Percentiles rank a stretch among this genome's conserved stretches.
phyloP scores from a whole-genome alignment of 2,329 filamentous ascomycete species.

The Diaporthe amygdali region DNA sequence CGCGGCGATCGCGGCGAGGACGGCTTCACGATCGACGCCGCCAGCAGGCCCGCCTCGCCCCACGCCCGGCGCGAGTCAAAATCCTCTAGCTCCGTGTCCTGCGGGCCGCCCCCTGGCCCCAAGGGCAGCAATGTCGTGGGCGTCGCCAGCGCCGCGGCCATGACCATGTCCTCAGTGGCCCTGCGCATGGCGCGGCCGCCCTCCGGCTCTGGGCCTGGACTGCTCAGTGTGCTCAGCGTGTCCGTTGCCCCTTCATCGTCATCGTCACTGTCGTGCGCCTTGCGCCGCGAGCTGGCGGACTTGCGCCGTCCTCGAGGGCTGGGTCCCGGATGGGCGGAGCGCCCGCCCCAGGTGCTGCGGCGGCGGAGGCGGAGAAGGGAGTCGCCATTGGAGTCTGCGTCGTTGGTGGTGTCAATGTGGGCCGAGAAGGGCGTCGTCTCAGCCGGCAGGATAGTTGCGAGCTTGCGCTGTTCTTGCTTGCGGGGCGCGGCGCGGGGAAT shows the following conservation, averaged over 20 bases:
- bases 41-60: background rate
- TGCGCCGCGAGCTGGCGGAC: background rate
- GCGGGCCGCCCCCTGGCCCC: background rate
- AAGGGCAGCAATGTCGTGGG: background rate
- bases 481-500: constrained; percentile 25
- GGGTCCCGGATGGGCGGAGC: background rate
- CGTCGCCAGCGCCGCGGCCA: background rate
- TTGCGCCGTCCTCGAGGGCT: background rate
- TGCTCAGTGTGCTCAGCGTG: background rate
- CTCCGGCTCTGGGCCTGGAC: background rate
- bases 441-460: background rate
- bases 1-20: constrained; percentile 19
- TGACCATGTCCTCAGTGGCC: background rate
- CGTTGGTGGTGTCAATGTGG: background rate
- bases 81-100: background rate
- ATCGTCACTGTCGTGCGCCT: background rate
- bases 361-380: background rate
- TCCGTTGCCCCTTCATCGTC: background rate
- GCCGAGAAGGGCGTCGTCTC: background rate
- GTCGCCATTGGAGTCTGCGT: background rate
- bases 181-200: background rate
- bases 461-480: background rate
- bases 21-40: constrained; percentile 24
- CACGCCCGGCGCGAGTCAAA: background rate
- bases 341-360: constrained; percentile 13